Evolutionary conservation across 257 asterid genomes (phyloP), one percentile per base, ranked within the genome.

Genomic region (Leonotis leonurus): DNA sequence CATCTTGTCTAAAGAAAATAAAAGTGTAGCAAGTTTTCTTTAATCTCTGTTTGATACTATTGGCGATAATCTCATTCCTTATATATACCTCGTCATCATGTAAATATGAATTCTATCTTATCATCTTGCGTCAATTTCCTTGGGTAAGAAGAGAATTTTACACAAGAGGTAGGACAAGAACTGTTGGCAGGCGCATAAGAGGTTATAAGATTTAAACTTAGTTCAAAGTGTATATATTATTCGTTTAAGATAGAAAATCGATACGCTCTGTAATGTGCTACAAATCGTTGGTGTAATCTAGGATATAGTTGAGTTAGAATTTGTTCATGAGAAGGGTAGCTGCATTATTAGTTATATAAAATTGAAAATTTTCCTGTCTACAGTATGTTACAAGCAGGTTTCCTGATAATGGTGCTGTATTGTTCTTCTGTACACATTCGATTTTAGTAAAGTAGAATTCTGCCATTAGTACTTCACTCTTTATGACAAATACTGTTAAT

Each of bases 241-340:
- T 59, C 18, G 18, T 20, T 41, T 26, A 17, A 32, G 20, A 57
- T 46, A 33, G 41, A 43, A 29, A 55, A 37, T 37, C 8, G 3
- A 8, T 56, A 44, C 21, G 59, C 51, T 25, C 3, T 56, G n/a
- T 36, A 35, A 24, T 51, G 44, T 56, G 43, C 60, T 62, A 39
- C 39, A 60, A 45, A 18, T 39, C 16, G 13, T 35, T 50, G 29
- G 60, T 45, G 29, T 30, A 21, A 9, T 56, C 57, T 44, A 45
- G 37, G 55, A 52, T 45, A 8, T 5, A 5, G 16, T 62, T 40
- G 51, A 40, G 51, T 66, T 54, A 54, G 52, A 35, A 70, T 33
- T 70, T 48, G 41, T 50, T 44, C 56, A 43, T 3, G 29, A 30
- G 51, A 50, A 45, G 52, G 39, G 44, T 49, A 55, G n/a, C 55